A percentile compares a stretch with the other conserved stretches of the same genome.
Evolutionary conservation across 2,329 filamentous ascomycete species (phyloP).

Genomic region (Aureobasidium sp.): DNA sequence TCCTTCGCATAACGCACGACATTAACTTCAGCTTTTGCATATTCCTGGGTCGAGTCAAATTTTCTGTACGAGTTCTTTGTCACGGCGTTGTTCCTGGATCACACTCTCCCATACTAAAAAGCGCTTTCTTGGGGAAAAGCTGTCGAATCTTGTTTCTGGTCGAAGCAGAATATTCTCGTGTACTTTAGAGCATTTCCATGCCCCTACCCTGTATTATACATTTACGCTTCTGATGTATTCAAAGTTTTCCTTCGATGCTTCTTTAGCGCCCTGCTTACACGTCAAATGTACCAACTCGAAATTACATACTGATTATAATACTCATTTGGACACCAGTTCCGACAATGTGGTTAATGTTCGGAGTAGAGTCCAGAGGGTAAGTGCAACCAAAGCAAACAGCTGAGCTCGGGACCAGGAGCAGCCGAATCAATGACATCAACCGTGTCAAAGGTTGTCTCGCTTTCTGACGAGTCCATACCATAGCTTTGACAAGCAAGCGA

Average conservation of each 20-base stretch:
- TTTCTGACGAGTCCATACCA: slow-evolving; percentile 6
- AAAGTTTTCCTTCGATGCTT: background rate
- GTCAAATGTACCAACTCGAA: background rate
- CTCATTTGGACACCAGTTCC: background rate
- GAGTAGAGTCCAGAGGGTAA: background rate
- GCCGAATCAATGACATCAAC: slow-evolving; percentile 4
- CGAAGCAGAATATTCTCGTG: background rate
- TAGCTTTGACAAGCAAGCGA: background rate
- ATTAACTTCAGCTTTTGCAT: background rate
- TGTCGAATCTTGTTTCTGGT: background rate
- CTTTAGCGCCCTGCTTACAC: background rate
- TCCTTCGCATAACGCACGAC: background rate
- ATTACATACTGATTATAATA: too few relatives aligned
- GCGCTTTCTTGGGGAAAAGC: background rate
- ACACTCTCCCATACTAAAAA: slow-evolving; percentile 9
- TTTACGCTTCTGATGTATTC: slow-evolving; percentile 5
- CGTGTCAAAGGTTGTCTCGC: background rate
- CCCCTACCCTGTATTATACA: slow-evolving; percentile 7
- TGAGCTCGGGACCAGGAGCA: background rate
- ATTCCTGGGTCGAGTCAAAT: background rate
- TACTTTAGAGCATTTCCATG: slow-evolving; percentile 7
- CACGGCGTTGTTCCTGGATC: slow-evolving; percentile 1
- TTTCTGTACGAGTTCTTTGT: background rate
- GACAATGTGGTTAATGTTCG: background rate
- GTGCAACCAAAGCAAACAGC: slow-evolving; percentile 1